Percentiles rank a stretch among this genome's conserved stretches.
These are phyloP conservation scores for Ostreobium quekettii DNA, from an alignment of 139 green algal species.

Conservation along the genomic window DNA sequence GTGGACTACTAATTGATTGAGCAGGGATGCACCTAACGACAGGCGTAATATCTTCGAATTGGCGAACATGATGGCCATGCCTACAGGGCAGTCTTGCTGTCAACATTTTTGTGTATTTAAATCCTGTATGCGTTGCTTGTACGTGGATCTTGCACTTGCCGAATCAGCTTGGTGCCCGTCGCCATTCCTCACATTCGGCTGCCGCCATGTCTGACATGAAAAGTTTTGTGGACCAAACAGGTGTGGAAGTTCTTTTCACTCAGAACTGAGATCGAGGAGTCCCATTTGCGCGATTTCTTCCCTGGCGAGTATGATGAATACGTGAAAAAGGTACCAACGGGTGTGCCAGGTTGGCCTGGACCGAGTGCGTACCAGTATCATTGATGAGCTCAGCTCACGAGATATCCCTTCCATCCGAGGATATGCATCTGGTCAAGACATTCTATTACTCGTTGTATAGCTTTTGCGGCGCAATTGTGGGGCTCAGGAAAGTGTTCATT, in stretches of 20 bases:
- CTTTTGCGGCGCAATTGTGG: too few relatives aligned
- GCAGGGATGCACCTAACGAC: too few relatives aligned
- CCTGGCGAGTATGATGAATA: constrained; percentile 44
- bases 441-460: too few relatives aligned
- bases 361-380: too few relatives aligned
- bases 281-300: constrained; percentile 51
- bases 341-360: too few relatives aligned
- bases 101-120: not conserved
- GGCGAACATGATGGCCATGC: not conserved
- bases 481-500: too few relatives aligned
- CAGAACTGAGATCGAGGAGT: constrained; percentile 53
- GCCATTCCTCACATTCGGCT: not conserved
- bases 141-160: not conserved
- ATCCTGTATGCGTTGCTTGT: not conserved
- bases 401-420: too few relatives aligned
- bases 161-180: not conserved
- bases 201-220: constrained; percentile 1
- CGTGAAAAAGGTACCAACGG: constrained; percentile 20
- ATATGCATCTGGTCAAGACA: too few relatives aligned
- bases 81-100: not conserved
- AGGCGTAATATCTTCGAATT: too few relatives aligned
- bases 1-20: too few relatives aligned
- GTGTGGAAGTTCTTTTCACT: constrained; percentile 52
- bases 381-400: too few relatives aligned
- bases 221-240: constrained; percentile 24